Evolutionary conservation across 208 protist genomes (phyloP), one percentile per base, ranked within the genome.

Genomic region (Acanthamoeba culbertsoni): DNA sequence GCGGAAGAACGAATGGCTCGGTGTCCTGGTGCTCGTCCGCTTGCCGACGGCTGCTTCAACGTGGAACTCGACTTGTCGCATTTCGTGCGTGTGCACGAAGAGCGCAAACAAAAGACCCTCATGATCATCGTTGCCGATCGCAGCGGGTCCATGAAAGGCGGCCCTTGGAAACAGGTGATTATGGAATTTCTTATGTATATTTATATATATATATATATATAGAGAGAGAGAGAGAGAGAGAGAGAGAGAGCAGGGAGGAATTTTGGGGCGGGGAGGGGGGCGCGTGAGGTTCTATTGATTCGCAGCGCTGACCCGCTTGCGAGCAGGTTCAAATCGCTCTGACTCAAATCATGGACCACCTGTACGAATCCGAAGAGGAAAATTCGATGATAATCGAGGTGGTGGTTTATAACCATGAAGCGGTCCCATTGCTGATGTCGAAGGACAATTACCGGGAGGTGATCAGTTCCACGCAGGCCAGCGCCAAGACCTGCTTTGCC

Each of bases 61-160:
- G 73, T 84, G 73, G 73, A 84, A 43, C 45, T 84, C 43, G 73
- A 84, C 28, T 43, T 84, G n/a, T 84, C 73, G 3, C 73, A 84
- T 33, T 84, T 84, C 26, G 73, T 84, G 43, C 40, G 73, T 4
- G 73, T 84, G 43, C 73, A 84, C 45, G 73, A 84, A 26, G 73
- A 48, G 43, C 73, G 73, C 20, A 84, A 84, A n/a, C 73, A 84
- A 55, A 84, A 84, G 73, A 84, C 73, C 10, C 73, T 84, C 73
- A 57, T 84, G 73, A 84, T 84, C 73, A 84, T 84, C 6, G 73
- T 84, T 0, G 73, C 73, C 43, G 73, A 84, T 33, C 28, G 73
- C 12, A 84, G 73, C 73, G 73, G 73, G 23, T 84, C 73, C 26
- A 84, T 84, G 73, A 84, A 57, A 43, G 73, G 73, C 40, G 18